Evolutionary conservation across 1,139 yeast genomes (phyloP).

Genomic region (Zygotorulaspora mrakii): DNA sequence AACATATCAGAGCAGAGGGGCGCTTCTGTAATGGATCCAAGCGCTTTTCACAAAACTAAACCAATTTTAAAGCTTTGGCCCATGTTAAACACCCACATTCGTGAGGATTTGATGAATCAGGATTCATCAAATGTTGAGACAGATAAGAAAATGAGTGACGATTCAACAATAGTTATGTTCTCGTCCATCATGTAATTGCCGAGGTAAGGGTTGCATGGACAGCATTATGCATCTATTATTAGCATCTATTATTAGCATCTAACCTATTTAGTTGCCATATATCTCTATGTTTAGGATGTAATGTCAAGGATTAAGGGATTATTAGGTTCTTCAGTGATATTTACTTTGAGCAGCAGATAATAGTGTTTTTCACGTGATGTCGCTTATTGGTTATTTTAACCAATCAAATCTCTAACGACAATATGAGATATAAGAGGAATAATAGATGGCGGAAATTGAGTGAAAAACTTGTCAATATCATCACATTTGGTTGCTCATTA

Average conservation of each 20-base stretch:
- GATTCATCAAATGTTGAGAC: neutral
- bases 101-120: conserved; percentile 7
- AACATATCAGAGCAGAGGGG: conserved; percentile 4
- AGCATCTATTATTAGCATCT: no score
- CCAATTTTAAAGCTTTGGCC: conserved; percentile 14
- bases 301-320: neutral
- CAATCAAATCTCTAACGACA: conserved; percentile 1
- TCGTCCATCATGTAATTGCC: conserved; percentile 30
- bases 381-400: neutral
- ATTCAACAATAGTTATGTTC: conserved; percentile 25
- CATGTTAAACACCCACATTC: conserved; percentile 10
- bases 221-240: no score
- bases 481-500: no score
- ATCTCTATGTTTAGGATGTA: neutral
- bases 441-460: neutral
- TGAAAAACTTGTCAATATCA: neutral
- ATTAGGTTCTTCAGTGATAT: no score
- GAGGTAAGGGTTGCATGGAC: no score
- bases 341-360: no score
- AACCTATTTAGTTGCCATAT: neutral
- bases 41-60: conserved; percentile 4
- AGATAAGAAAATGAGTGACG: conserved; percentile 23
- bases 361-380: conserved; percentile 1
- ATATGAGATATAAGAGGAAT: neutral
- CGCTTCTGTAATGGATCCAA: conserved; percentile 3